phyloP scores from a whole-genome alignment of 805 yeast species.

The Pichia phayaonensis region DNA sequence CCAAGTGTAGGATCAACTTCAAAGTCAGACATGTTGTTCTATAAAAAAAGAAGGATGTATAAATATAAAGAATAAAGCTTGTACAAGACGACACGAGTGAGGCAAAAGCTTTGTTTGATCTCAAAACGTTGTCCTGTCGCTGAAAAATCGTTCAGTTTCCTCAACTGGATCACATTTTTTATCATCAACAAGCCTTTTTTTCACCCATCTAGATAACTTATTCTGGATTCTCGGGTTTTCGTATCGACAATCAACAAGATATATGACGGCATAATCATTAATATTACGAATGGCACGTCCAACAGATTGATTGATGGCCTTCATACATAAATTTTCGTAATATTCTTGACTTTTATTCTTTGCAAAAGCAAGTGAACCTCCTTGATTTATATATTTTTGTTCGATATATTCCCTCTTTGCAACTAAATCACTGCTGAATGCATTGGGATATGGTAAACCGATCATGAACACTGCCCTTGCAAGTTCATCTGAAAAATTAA shows the following conservation, averaged over 20 bases:
- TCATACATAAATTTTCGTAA: slow-evolving; percentile 82
- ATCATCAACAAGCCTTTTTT: slow-evolving; percentile 26
- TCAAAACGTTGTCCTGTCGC: not conserved
- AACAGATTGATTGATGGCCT: slow-evolving; percentile 85
- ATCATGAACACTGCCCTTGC: slow-evolving; percentile 83
- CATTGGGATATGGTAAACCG: slow-evolving; percentile 87
- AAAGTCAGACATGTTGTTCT: slow-evolving; percentile 35
- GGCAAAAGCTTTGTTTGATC: not conserved
- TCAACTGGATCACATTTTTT: not conserved
- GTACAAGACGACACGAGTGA: not conserved
- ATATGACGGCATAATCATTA: slow-evolving; percentile 71
- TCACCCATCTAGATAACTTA: slow-evolving; percentile 73
- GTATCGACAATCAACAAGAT: slow-evolving; percentile 63
- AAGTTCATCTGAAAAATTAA: slow-evolving; percentile 79
- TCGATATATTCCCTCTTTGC: slow-evolving; percentile 66
- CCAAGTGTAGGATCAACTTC: slow-evolving; percentile 66
- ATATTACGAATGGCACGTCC: slow-evolving; percentile 87
- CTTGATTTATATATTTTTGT: slow-evolving; percentile 36
- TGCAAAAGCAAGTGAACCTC: slow-evolving; percentile 42
- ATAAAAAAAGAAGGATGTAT: not conserved
- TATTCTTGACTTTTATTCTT: slow-evolving; percentile 42
- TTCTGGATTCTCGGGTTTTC: slow-evolving; percentile 33
- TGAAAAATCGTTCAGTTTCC: not conserved
- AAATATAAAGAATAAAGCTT: not conserved
- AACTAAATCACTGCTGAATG: slow-evolving; percentile 70